Base-by-base conservation (phyloP, 1,284 basidiomycete species). In the Leucocoprinus gongylophorus region DNA sequence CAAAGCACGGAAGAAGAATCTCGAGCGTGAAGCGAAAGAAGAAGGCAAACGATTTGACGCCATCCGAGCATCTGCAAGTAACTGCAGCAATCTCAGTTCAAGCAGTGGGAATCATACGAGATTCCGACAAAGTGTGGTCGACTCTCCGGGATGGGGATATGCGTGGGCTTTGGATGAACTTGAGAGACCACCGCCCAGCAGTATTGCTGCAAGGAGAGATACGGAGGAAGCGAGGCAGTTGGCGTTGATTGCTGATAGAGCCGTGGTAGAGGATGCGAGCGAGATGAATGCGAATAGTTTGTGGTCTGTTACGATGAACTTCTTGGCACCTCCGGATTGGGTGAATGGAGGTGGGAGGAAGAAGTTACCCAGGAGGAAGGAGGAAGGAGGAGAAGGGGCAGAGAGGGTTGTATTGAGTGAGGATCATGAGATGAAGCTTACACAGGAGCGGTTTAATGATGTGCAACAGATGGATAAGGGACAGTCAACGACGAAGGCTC, bases 161-260 rank as follows among this genome's bases (percentile, higher is more conserved):
- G 80, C 83, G 15, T 91, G 84, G 88, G 83, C 80, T 18, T 64
- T 90, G 51, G 83, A 87, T 57, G 74, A 68, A n/a, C 74, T 81
- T 48, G 89, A 92, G 65, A 72, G 72, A 26, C 89, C 89, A 5
- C 89, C 89, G 7, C 83, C 90, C 3, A 88, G 85, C 59, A 89
- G 87, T 55, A 88, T 92, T 58, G 85, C 86, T 29, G 81, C 86
- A 29, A 71, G 89, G 51, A 69, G 87, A 46, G 89, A 91, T 60
- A 90, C 87, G 2, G 71, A 74, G 38, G 88, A 91, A 67, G 88
- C 88, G 17, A 71, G 81, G 21, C 69, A 75, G 60, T 70, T 91
- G 35, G 85, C 85, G 21, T 75, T 73, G 50, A 74, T 88, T 43
- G 88, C 87, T 10, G 88, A 90, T 61, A 74, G 79, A 61, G 72